Conservation (phyloP, 305 asterid species). For the Fraxinus albicans region DNA sequence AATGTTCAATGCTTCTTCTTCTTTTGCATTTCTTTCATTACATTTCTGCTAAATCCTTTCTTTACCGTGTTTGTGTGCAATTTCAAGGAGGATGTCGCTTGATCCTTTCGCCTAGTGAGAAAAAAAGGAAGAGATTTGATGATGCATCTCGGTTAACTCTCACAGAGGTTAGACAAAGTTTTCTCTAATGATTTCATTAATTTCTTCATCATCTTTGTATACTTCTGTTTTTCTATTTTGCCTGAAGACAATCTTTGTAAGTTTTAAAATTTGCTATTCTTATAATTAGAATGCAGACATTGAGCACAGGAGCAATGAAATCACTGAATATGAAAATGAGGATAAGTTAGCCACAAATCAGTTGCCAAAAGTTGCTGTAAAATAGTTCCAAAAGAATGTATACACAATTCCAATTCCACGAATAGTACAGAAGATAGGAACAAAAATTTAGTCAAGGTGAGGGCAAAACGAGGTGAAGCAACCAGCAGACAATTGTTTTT, state of each 20-base stretch:
- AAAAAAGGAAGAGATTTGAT: not conserved
- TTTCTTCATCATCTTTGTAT: not conserved
- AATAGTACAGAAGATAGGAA: not conserved
- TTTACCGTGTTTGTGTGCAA: not conserved
- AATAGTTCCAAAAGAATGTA: not conserved
- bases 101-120: not conserved
- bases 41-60: too few species aligned
- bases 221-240: not conserved
- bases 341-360: not conserved
- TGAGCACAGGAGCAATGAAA: not conserved
- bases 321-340: not conserved
- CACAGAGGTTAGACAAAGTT: not conserved
- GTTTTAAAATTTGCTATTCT: not conserved
- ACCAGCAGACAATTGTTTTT: not conserved
- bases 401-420: not conserved
- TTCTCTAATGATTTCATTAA: not conserved
- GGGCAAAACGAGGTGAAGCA: conserved; percentile 6
- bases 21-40: too few species aligned
- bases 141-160: not conserved
- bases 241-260: not conserved
- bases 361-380: not conserved
- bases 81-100: not conserved
- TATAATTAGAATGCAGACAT: not conserved
- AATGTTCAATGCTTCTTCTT: too few species aligned
- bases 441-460: not conserved